Evolutionary conservation across 805 yeast species (phyloP).

Genomic region (Kurtzmaniella fragi): DNA sequence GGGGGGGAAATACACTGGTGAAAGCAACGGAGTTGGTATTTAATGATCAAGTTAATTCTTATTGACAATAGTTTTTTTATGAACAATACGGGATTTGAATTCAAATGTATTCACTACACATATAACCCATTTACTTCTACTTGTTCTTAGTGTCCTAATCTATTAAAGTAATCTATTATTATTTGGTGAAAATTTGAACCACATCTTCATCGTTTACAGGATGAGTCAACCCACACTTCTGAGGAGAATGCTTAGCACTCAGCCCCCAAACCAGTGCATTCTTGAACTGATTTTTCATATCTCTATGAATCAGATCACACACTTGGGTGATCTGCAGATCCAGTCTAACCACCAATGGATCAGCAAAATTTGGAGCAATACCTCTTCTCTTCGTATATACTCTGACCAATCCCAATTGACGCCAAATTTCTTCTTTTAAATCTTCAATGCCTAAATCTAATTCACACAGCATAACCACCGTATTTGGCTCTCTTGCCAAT

Average conservation of each 20-base stretch:
- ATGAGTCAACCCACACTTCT: slow-evolving; percentile 88
- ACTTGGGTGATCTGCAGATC: slow-evolving; percentile 78
- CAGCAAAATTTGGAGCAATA: slow-evolving; percentile 69
- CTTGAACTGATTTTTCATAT: slow-evolving; percentile 85
- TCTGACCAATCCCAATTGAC: slow-evolving; percentile 71
- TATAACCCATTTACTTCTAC: no score
- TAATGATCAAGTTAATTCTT: no score
- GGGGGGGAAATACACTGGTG: no score
- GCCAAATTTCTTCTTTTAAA: slow-evolving; percentile 91
- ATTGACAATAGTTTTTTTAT: no score
- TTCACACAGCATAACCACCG: slow-evolving; percentile 92
- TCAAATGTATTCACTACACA: no score
- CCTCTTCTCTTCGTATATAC: slow-evolving; percentile 89
- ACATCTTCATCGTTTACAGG: slow-evolving; percentile 90
- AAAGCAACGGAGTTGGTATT: no score
- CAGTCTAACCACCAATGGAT: slow-evolving; percentile 86
- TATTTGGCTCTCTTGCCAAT: slow-evolving; percentile 86
- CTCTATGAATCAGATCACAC: slow-evolving; percentile 89
- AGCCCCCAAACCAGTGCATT: slow-evolving; percentile 97
- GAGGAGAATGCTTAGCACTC: slow-evolving; percentile 92
- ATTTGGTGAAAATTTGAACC: slow-evolving; percentile 84
- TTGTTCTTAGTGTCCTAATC: no score
- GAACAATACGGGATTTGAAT: no score
- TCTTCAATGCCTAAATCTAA: slow-evolving; percentile 82
- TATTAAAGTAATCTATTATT: no score